Base-by-base conservation (phyloP, 148 eudicot genomes). In the Chenopodium berlandieri region DNA sequence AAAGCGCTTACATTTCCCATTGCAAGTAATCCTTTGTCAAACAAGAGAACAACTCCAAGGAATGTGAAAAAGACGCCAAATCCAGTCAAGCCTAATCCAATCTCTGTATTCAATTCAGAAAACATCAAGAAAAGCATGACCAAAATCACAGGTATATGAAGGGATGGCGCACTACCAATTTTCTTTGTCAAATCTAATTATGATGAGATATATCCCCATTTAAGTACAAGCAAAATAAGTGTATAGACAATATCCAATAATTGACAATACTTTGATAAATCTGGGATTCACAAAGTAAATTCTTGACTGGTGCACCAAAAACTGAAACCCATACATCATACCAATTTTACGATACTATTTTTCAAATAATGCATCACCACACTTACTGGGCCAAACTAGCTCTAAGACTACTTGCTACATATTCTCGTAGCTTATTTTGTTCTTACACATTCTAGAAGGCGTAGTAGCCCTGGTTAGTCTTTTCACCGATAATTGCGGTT, bases 21-120 rank as follows among this genome's bases (percentile, higher is more conserved):
- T 69, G 99, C 99, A 78, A 96, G 88, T 48, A 94, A 84, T 72
- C 99, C 99, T 84, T 96, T 89, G 92, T 94, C 98, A 79, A 96
- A 94, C 85, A 96, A 90, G 86, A 94, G 90, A 64, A 94, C 83
- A 75, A 96, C 85, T 64, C 98, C 99, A 85, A 96, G 80, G 84
- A 91, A 86, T n/a, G 97, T 92, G 92, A 96, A 96, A 75, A 96
- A 91, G 54, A 92, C 81, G 69, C 98, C 99, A 84, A 96, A 96
- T 71, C 92, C 97, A 22, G 95, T 94, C 90, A 96, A 84, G 71
- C 99, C 98, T 22, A 96, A 89, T 65, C 98, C 99, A 74, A 96
- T 94, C 91, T 96, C 97, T 96, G 97, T 78, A 50, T 44, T 76
- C 20, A 80, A 13, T 44, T 27, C 58, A 63, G 9, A 79, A 4